A percentile compares a stretch with the other conserved stretches of the same genome.
Conservation (phyloP, 495 filamentous ascomycete species). For the Aspergillus bridgeri region DNA sequence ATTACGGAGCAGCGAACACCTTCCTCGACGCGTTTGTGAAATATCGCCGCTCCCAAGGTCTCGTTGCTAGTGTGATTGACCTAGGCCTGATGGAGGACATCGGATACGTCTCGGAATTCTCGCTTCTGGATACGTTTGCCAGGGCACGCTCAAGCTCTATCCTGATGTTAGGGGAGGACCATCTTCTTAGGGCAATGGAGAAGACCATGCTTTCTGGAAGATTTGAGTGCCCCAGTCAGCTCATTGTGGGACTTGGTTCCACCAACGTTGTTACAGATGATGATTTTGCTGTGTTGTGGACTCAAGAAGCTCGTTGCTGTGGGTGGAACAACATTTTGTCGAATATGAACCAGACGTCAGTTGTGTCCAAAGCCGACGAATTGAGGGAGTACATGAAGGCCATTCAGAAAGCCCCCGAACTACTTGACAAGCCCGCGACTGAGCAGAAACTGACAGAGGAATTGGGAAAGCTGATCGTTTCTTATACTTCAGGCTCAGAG, state of each 20-base stretch:
- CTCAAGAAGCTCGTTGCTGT: conserved; percentile 4
- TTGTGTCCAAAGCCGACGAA: conserved; percentile 3
- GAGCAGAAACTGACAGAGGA: conserved; percentile 17
- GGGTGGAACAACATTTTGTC: conserved; percentile 5
- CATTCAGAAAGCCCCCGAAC: conserved; percentile 10
- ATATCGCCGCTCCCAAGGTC: conserved; percentile 25
- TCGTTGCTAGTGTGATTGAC: conserved; percentile 24
- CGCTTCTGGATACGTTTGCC: background rate
- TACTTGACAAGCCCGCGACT: conserved; percentile 12
- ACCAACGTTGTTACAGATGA: background rate
- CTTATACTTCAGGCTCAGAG: conserved; percentile 32
- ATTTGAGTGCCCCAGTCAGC: background rate
- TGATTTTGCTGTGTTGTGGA: background rate
- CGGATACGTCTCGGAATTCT: conserved; percentile 26
- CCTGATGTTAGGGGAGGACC: conserved; percentile 3
- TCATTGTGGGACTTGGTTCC: conserved; percentile 1
- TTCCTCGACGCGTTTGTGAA: conserved; percentile 35
- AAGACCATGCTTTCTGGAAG: background rate
- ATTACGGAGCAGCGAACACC: conserved; percentile 34
- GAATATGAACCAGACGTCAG: background rate
- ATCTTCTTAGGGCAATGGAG: conserved; percentile 5
- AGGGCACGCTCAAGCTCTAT: conserved; percentile 8
- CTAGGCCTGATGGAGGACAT: conserved; percentile 29
- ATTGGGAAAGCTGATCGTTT: conserved; percentile 26
- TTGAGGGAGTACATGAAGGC: conserved; percentile 18